Evolutionary conservation across 305 asterid genomes (phyloP), one percentile per base, ranked within the genome.

Genomic region (Rubia peregrina): DNA sequence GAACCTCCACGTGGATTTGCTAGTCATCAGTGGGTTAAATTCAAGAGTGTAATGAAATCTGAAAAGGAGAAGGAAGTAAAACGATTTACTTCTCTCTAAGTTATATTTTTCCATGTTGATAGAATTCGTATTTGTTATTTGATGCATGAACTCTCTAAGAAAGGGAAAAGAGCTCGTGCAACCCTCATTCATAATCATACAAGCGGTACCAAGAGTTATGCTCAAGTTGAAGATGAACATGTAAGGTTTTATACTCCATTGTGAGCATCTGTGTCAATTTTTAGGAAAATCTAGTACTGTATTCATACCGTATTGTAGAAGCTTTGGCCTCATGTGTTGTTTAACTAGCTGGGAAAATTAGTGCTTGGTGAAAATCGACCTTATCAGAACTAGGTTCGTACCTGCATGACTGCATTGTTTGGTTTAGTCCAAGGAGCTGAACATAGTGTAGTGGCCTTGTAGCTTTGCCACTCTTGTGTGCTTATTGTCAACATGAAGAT

Each of bases 401-500:
- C 56, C 8, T 49, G 7, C 6, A 65, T 44, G 11, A 5, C 19
- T 49, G 7, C 6, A 65, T 44, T 21, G 10, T 65, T 0, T 8
- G 8, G 16, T 24, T 65, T 9, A 17, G 46, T 26, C 55, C 19
- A 63, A 9, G 49, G 13, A 42, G 51, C 16, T 10, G 33, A 5
- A 10, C 12, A 43, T 19, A 19, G 42, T 43, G 7, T 51, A 5
- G 57, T 17, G 57, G 22, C 55, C 22, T 43, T 22, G 41, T 65
- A 3, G 19, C 33, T 40, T 40, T 64, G 49, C 51, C 17, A 33
- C 51, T n/a, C 17, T 65, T 2, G 56, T 19, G 24, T n/a, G 17
- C 69, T 9, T 38, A 26, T 64, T 41, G 69, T 65, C 38, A 65
- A 65, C 14, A 1, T 17, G 21, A 67, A 72, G 73, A 61, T 65